phyloP scores from a whole-genome alignment of 352 stramenopile genomes.

The Globisporangium mamillatum region DNA sequence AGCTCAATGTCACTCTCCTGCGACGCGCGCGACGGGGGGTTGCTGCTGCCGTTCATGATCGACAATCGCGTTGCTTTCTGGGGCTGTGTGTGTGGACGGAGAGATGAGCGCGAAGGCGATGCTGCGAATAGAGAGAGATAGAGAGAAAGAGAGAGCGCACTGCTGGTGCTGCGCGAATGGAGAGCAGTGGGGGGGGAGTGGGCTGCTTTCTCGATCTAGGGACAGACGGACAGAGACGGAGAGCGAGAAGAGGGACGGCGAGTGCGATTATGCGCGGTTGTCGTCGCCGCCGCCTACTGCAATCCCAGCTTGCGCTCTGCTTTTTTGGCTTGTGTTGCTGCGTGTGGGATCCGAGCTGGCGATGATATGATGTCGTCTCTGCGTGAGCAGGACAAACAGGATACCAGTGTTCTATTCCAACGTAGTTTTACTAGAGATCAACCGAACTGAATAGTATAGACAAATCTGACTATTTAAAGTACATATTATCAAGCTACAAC shows the following conservation, averaged over 20 bases:
- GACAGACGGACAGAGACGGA: neutral
- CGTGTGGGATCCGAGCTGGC: neutral
- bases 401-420: neutral
- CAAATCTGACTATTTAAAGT: too few species aligned
- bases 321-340: neutral
- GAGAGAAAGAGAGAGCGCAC: neutral
- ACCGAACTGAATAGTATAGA: neutral
- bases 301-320: neutral
- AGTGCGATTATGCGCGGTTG: slow-evolving; percentile 1
- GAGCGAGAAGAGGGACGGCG: neutral
- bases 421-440: neutral
- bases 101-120: neutral
- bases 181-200: neutral
- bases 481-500: too few species aligned
- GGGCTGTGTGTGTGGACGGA: neutral
- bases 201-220: neutral
- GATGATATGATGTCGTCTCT: slow-evolving; percentile 1
- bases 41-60: slow-evolving; percentile 4
- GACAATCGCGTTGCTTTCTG: neutral
- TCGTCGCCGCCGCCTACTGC: neutral
- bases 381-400: neutral
- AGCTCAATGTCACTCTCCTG: slow-evolving; percentile 77
- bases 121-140: neutral
- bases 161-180: neutral
- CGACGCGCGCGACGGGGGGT: slow-evolving; percentile 13